A percentile compares a stretch with the other conserved stretches of the same genome.
Conservation (phyloP, 2,329 filamentous ascomycete genomes). For the Fusarium tricinctum region DNA sequence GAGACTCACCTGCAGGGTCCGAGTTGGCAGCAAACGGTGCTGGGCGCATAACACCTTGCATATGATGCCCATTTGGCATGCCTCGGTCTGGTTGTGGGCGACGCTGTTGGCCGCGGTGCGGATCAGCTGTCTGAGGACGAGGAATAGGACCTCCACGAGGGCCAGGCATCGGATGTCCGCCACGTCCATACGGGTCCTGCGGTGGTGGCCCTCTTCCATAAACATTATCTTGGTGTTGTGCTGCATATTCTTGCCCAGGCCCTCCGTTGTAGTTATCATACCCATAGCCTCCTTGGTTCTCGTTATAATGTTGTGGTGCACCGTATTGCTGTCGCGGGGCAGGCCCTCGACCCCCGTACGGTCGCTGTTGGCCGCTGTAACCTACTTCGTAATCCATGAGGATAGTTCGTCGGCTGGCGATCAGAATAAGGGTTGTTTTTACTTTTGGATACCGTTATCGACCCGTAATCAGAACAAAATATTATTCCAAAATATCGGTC, state of each 20-base stretch:
- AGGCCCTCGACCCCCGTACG: slow-evolving; percentile 63
- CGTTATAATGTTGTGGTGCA: slow-evolving; percentile 57
- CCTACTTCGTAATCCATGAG: slow-evolving; percentile 66
- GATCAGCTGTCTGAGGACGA: slow-evolving; percentile 58
- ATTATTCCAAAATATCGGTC: slow-evolving; percentile 14
- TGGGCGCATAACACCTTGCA: slow-evolving; percentile 58
- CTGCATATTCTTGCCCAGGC: slow-evolving; percentile 57
- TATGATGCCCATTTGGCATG: slow-evolving; percentile 49
- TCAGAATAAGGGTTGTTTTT: not conserved
- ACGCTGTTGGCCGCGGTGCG: slow-evolving; percentile 55
- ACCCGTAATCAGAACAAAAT: slow-evolving; percentile 9
- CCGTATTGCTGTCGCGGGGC: slow-evolving; percentile 57
- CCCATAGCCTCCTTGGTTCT: slow-evolving; percentile 62
- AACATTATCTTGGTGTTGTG: slow-evolving; percentile 60
- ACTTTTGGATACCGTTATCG: slow-evolving; percentile 10
- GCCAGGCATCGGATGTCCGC: slow-evolving; percentile 58
- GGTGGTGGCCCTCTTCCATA: slow-evolving; percentile 60
- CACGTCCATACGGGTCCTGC: slow-evolving; percentile 62
- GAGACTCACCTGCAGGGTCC: slow-evolving; percentile 59
- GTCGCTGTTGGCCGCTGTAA: slow-evolving; percentile 60
- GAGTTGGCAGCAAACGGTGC: slow-evolving; percentile 58
- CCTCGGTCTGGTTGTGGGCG: slow-evolving; percentile 52
- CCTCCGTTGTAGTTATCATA: slow-evolving; percentile 62
- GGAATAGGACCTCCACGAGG: slow-evolving; percentile 62
- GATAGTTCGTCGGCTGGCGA: slow-evolving; percentile 15